Base-by-base conservation (phyloP, 1,284 basidiomycete genomes). In the Ganoderma meredithae region DNA sequence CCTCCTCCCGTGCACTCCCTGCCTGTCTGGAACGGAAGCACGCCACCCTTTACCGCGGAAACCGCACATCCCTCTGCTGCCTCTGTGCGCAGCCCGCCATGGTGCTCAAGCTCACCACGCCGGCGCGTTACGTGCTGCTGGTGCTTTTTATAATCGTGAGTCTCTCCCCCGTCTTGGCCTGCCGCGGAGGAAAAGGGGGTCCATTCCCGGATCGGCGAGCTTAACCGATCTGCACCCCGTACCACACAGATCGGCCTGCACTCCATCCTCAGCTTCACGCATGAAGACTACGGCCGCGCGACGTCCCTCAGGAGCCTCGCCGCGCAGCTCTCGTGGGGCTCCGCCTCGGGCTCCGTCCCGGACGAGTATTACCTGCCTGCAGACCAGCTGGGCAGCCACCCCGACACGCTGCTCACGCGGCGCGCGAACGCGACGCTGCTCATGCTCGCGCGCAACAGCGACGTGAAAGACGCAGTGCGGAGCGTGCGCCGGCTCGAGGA, bases 371-470 rank as follows among this genome's bases (percentile, higher is more conserved):
- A 39, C 15, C 8, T 56, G 49, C 52, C 62, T 22, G 19, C 17
- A 0, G 62, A 63, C 6, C 3, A 19, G 40, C 36, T 15, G 6
- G 17, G 17, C 6, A 44, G 0, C 22, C 56, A 25, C 43, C 58
- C 56, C 36, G 47, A 52, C 52, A 69, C 40, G n/a, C 68, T 39
- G 59, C 61, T 60, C 33, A 53, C 40, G 17, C 59, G 59, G 25
- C 69, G 73, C n/a, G 79, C 79, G 3, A 81, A 81, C 64, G 80
- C 80, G 19, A 79, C 79, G 9, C 60, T 81, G 9, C 71, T 81
- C 62, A 84, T 89, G 69, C 81, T 95, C 61, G 89, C 90, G 7
- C 81, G 92, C 44, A 94, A 95, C 77, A 82, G 81, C 33, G 93
- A 95, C 75, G 71, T 92, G 6, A 84, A 87, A 73, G 83, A 83